Conservation (phyloP, 768 basidiomycete genomes). For the Kwoniella sp. region DNA sequence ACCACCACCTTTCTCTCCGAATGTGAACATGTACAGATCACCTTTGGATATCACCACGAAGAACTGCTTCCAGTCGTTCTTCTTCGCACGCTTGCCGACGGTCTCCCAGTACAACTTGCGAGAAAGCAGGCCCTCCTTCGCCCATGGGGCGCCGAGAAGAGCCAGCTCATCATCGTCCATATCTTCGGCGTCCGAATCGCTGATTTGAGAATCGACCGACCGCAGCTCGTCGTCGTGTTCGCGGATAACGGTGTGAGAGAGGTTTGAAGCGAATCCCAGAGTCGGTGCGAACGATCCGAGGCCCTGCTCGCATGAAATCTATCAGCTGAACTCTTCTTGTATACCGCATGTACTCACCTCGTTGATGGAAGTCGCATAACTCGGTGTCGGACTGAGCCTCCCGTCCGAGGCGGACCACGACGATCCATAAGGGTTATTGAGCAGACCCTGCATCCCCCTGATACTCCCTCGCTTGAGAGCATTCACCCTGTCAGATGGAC, state of each 20-base stretch:
- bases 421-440: conserved; percentile 75
- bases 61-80: conserved; percentile 89
- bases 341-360: conserved; percentile 60
- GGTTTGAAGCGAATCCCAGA: conserved; percentile 93
- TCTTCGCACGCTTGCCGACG: conserved; percentile 76
- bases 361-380: conserved; percentile 83
- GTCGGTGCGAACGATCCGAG: conserved; percentile 74
- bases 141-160: conserved; percentile 94
- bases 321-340: conserved; percentile 6
- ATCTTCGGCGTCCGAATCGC: conserved; percentile 62
- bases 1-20: conserved; percentile 65
- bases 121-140: conserved; percentile 94
- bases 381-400: conserved; percentile 89
- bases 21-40: conserved; percentile 92
- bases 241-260: conserved; percentile 93
- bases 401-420: conserved; percentile 66
- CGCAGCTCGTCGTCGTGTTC: conserved; percentile 82
- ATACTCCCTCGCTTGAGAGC: conserved; percentile 89
- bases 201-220: conserved; percentile 67
- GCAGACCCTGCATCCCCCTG: conserved; percentile 78
- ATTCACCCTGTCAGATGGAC: conserved; percentile 62
- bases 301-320: conserved; percentile 8
- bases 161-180: conserved; percentile 95
- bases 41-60: conserved; percentile 96
- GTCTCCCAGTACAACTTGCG: conserved; percentile 94